A percentile compares a stretch with the other conserved stretches of the same genome.
phyloP scores from a whole-genome alignment of 225 moss, liverwort and hornwort genomes.

The Asterella californica region DNA sequence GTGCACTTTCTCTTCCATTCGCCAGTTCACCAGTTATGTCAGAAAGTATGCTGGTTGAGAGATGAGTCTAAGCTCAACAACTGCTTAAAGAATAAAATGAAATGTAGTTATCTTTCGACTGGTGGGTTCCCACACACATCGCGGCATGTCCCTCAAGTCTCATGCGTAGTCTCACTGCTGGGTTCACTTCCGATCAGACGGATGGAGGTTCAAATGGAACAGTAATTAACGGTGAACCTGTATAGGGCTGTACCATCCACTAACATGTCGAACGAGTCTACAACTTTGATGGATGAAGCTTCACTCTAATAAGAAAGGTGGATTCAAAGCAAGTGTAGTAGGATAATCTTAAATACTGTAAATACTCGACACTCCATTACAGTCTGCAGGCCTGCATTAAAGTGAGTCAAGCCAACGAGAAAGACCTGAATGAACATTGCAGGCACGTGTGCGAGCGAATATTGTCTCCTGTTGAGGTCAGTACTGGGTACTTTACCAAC shows the following conservation, averaged over 20 bases:
- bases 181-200: background rate
- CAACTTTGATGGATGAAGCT: background rate
- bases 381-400: no score
- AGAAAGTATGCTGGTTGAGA: background rate
- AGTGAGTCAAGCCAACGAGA: background rate
- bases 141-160: background rate
- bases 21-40: background rate
- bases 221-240: background rate
- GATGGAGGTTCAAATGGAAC: background rate
- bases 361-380: background rate
- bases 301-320: background rate
- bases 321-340: background rate
- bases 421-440: slow-evolving; percentile 4
- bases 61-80: background rate
- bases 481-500: slow-evolving; percentile 5
- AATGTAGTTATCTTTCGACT: background rate
- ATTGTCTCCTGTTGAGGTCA: slow-evolving; percentile 19
- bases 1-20: background rate
- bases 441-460: slow-evolving; percentile 23
- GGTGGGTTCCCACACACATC: background rate
- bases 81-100: background rate
- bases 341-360: background rate
- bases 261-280: background rate
- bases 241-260: background rate
- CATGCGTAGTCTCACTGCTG: background rate